Evolutionary conservation across 2,329 filamentous ascomycete species (phyloP).

Genomic region (Penicillium nordicum): DNA sequence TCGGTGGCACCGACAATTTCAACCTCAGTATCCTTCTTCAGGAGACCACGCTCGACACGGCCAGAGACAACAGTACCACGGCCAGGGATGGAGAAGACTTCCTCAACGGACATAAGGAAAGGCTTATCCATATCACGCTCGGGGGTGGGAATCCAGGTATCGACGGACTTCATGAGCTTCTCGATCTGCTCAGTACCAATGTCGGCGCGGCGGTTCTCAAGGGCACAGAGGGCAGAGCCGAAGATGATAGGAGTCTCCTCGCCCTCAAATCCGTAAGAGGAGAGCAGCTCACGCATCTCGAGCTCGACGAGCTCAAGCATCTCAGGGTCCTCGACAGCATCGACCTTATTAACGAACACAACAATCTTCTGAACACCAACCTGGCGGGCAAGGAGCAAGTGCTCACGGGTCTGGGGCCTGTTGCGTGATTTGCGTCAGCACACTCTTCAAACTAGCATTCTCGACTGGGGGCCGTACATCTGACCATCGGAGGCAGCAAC

Average conservation of each 20-base stretch:
- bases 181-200: conserved; percentile 87
- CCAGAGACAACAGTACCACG: conserved; percentile 96
- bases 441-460: not conserved
- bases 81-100: conserved; percentile 83
- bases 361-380: conserved; percentile 98
- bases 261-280: conserved; percentile 91
- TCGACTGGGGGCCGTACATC: conserved; percentile 59
- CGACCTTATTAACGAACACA: conserved; percentile 99
- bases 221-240: conserved; percentile 91
- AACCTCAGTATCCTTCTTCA: conserved; percentile 93
- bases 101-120: conserved; percentile 98
- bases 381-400: conserved; percentile 94
- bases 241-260: conserved; percentile 97
- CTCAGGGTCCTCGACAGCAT: conserved; percentile 94
- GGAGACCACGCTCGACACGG: conserved; percentile 89
- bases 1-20: conserved; percentile 87
- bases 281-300: conserved; percentile 98
- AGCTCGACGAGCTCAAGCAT: conserved; percentile 99
- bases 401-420: conserved; percentile 93
- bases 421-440: conserved; percentile 23
- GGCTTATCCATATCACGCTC: conserved; percentile 94
- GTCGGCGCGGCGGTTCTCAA: conserved; percentile 81
- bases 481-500: conserved; percentile 97
- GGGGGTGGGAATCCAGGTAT: conserved; percentile 94
- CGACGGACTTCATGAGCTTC: conserved; percentile 83